Base-by-base conservation (phyloP, 768 basidiomycete species). In the Cystofilobasidium capitatum region DNA sequence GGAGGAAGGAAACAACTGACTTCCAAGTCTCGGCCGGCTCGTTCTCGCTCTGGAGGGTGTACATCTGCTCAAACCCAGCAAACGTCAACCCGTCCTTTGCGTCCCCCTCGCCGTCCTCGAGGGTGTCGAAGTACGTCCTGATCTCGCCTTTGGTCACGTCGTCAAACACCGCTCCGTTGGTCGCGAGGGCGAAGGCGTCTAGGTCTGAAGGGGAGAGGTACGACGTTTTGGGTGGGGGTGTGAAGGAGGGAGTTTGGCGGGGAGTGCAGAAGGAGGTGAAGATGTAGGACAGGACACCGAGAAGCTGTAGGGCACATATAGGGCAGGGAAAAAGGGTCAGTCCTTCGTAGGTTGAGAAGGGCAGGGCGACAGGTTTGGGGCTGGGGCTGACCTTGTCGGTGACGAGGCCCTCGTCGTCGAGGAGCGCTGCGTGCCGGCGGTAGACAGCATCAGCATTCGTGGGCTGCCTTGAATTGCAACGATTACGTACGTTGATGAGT, bases 1-100 rank as follows among this genome's bases (percentile, higher is more conserved):
- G 20, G 45, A 26, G 33, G 26, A 26, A n/a, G 29, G 35, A 35
- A 31, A 24, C 29, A 12, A 49, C 66, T 37, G 42, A 68, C 66
- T 45, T 80, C 88, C 87, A 90, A 10, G 88, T 91, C 77, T 91
- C 75, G 49, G 75, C 72, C 71, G 88, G 87, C 70, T 89, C 88
- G 70, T 84, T 87, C 71, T 88, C 86, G 1, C 87, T 88, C 75
- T 91, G 89, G n/a, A 89, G 77, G 72, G 88, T 86, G 73, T 89
- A 90, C 64, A 90, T 83, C 74, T 89, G 87, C 74, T 88, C 74
- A 73, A 91, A 89, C 1, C 88, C 66, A n/a, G 24, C 20, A 3
- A 58, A 58, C 12, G 14, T 31, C 26, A 35, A 10, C 2, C 45
- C 60, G 20, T 60, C 58, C 51, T 60, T 58, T 57, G 24, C 31